Conservation (phyloP, 2,329 filamentous ascomycete genomes). For the Thermomyces lanuginosus region DNA sequence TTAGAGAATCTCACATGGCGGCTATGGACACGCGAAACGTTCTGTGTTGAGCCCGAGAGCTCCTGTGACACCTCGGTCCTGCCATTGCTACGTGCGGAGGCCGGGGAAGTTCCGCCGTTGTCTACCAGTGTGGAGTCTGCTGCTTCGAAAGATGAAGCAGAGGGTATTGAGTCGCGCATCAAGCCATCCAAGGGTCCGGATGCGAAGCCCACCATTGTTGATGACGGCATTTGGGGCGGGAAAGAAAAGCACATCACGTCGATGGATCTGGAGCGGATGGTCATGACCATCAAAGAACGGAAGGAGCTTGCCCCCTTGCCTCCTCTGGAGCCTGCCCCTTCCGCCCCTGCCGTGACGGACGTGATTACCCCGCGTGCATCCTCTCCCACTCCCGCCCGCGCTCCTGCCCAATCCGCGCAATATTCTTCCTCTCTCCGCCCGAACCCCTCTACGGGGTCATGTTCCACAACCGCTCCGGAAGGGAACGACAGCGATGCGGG, state of each 20-base stretch:
- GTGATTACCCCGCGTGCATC: slow-evolving; percentile 29
- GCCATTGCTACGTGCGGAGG: slow-evolving; percentile 31
- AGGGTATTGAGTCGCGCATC: slow-evolving; percentile 39
- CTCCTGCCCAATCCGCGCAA: slow-evolving; percentile 17
- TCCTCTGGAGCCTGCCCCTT: slow-evolving; percentile 31
- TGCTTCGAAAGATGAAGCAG: slow-evolving; percentile 46
- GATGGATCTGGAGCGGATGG: slow-evolving; percentile 82
- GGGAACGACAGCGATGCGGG: slow-evolving; percentile 30
- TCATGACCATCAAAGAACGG: slow-evolving; percentile 77
- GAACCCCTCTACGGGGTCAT: slow-evolving; percentile 40
- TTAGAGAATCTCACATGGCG: slow-evolving; percentile 94
- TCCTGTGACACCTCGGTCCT: slow-evolving; percentile 37
- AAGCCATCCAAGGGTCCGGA: slow-evolving; percentile 46
- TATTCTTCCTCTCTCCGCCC: slow-evolving; percentile 17
- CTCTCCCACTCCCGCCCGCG: slow-evolving; percentile 24
- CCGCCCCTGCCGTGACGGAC: slow-evolving; percentile 24
- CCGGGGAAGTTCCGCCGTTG: slow-evolving; percentile 48
- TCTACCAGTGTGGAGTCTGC: slow-evolving; percentile 64
- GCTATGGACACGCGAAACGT: slow-evolving; percentile 83
- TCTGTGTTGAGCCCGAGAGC: slow-evolving; percentile 56
- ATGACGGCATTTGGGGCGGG: slow-evolving; percentile 51
- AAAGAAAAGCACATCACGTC: slow-evolving; percentile 84
- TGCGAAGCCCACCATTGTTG: slow-evolving; percentile 38
- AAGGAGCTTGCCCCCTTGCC: slow-evolving; percentile 47
- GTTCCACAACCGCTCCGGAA: slow-evolving; percentile 38